Conservation (phyloP, 176 grass and related monocot species). For the Triticum dicoccoides region DNA sequence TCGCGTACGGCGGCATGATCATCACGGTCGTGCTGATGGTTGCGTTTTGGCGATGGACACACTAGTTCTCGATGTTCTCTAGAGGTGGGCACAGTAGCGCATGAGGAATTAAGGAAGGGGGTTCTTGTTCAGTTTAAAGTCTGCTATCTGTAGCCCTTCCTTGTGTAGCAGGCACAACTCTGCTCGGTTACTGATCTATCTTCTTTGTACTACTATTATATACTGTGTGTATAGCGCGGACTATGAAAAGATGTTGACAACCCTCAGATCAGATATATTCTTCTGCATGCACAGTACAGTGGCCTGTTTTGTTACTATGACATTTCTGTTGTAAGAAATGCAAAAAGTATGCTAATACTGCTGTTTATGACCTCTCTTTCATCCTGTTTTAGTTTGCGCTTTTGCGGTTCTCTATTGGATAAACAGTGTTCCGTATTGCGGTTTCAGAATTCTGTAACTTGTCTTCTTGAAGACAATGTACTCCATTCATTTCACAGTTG, state of each 20-base stretch:
- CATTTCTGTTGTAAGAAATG: neutral
- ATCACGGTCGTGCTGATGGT: slow-evolving; percentile 60
- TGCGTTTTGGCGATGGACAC: slow-evolving; percentile 69
- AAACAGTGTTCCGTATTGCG: too few species aligned
- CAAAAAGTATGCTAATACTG: neutral
- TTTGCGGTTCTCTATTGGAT: neutral
- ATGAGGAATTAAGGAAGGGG: neutral
- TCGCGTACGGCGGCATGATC: slow-evolving; percentile 85
- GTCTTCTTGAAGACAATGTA: too few species aligned
- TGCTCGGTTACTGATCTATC: too few species aligned
- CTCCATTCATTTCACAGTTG: neutral
- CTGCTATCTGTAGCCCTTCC: neutral
- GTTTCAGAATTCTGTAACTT: too few species aligned
- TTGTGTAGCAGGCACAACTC: neutral
- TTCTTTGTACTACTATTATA: too few species aligned
- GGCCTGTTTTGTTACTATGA: neutral
- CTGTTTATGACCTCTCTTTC: neutral
- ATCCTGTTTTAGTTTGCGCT: neutral
- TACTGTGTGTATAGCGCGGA: neutral
- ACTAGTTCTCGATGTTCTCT: slow-evolving; percentile 34
- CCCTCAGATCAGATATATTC: neutral
- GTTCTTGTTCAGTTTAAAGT: neutral
- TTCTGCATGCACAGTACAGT: neutral
- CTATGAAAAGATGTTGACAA: neutral
- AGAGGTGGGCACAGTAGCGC: neutral